A percentile compares a stretch with the other conserved stretches of the same genome.
These are phyloP conservation scores for Megacollybia marginata DNA, from an alignment of 768 basidiomycete genomes.

Conservation along the genomic window DNA sequence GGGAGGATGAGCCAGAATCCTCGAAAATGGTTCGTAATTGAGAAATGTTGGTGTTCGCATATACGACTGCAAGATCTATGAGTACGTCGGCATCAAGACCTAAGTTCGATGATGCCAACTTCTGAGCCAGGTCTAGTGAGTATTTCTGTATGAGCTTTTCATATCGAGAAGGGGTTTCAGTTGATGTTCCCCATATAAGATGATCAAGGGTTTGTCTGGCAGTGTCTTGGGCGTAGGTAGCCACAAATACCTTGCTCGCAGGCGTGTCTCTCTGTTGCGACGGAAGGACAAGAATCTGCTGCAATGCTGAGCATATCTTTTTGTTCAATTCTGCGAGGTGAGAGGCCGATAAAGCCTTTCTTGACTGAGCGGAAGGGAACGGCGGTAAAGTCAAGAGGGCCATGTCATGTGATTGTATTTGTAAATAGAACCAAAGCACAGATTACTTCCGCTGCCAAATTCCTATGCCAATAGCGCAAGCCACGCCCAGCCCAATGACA, in stretches of 20 bases:
- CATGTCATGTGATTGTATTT: too few relatives aligned
- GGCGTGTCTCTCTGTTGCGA: slow-evolving; percentile 37
- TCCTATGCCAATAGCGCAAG: too few relatives aligned
- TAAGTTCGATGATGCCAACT: slow-evolving; percentile 29
- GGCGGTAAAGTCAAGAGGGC: slow-evolving; percentile 26
- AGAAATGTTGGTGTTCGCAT: slow-evolving; percentile 34
- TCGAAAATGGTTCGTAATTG: slow-evolving; percentile 39
- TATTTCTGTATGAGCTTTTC: slow-evolving; percentile 40
- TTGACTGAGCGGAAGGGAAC: slow-evolving; percentile 46
- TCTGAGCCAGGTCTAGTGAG: slow-evolving; percentile 51
- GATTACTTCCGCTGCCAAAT: too few relatives aligned
- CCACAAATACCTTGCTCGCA: slow-evolving; percentile 40
- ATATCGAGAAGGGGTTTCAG: slow-evolving; percentile 20
- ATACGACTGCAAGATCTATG: slow-evolving; percentile 57
- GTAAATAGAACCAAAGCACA: too few relatives aligned
- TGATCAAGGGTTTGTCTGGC: slow-evolving; percentile 45
- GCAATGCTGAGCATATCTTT: slow-evolving; percentile 40
- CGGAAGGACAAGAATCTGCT: slow-evolving; percentile 39
- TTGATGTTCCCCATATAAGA: slow-evolving; percentile 47
- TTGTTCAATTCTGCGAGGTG: slow-evolving; percentile 42
- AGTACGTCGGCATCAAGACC: slow-evolving; percentile 47
- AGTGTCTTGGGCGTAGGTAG: slow-evolving; percentile 49
- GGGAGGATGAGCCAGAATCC: slow-evolving; percentile 25
- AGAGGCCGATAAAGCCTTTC: slow-evolving; percentile 43
- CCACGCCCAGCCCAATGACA: too few relatives aligned